These are phyloP conservation scores for Saccharum hybrid DNA, from an alignment of 202 grass and related monocot genomes.

Conservation along the genomic window DNA sequence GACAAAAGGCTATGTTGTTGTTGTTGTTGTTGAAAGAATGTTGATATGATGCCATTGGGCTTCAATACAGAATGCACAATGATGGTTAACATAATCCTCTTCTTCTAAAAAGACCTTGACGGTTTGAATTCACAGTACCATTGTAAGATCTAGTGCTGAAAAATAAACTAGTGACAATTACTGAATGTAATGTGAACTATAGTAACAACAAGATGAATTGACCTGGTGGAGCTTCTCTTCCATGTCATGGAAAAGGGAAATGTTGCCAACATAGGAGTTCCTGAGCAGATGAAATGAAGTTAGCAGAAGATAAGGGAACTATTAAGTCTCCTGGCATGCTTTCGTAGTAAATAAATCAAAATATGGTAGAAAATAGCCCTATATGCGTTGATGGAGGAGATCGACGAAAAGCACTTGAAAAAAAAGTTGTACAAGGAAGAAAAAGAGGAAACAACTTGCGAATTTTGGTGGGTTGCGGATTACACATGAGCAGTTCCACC, in stretches of 20 bases:
- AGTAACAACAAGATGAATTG: constrained; percentile 20
- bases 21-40: no score
- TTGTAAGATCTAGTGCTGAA: constrained; percentile 11
- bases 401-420: background rate
- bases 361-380: constrained; percentile 14
- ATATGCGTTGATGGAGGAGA: background rate
- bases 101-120: background rate
- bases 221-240: constrained; percentile 90
- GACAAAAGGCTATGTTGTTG: no score
- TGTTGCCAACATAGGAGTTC: constrained; percentile 89
- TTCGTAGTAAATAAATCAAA: constrained; percentile 22
- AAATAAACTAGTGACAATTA: constrained; percentile 18
- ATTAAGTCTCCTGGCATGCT: background rate
- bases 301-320: constrained; percentile 32
- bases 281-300: constrained; percentile 57
- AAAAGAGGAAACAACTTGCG: background rate
- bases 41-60: background rate
- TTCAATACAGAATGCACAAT: constrained; percentile 12
- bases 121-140: background rate
- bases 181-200: constrained; percentile 27
- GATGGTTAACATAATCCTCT: background rate
- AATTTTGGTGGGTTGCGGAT: background rate
- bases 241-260: constrained; percentile 75
- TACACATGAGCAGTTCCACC: background rate
- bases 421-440: background rate